Evolutionary conservation across 345 rosid genomes (phyloP), one percentile per base, ranked within the genome.

Genomic region (Xanthoceras sorbifolium): DNA sequence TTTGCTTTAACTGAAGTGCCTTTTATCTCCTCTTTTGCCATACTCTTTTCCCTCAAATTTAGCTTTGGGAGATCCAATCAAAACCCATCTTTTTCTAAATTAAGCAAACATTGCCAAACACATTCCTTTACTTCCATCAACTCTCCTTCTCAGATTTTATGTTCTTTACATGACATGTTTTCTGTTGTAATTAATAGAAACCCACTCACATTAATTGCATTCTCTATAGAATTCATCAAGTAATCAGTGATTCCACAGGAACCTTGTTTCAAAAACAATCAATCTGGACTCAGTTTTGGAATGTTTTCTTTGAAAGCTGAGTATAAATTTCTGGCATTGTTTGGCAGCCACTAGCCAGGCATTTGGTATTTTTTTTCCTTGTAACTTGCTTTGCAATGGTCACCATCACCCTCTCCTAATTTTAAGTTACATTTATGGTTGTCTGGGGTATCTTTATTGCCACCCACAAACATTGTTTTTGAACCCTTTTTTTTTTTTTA

Each of bases 1-100:
- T 65, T 63, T 63, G 75, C 75, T 67, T 82, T 76, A 62, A 42
- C 60, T 46, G 48, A 50, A 59, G 82, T 62, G 34, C 20, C 74
- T 65, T 77, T 73, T 42, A 26, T 40, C 29, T 61, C 38, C 68
- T 73, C 66, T 79, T 57, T 76, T 73, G 64, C 79, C 60, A 73
- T 60, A 32, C 54, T 38, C 64, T 81, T 42, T 76, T 68, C 61
- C 69, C 32, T 54, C 70, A 36, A 57, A 34, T 73, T 25, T 12
- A 71, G 73, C 85, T 77, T 80, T 80, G 74, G 52, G 72, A 62
- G 48, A 72, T 69, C 85, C 87, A 85, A 85, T 85, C 82, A 80
- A 82, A 75, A 36, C 54, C 71, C 55, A 61, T 38, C 79, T 75
- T 80, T 59, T 74, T 28, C 70, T 15, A 20, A 40, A 28, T 76